These are phyloP conservation scores for Pichia californica DNA, from an alignment of 805 yeast species.

Conservation along the genomic window DNA sequence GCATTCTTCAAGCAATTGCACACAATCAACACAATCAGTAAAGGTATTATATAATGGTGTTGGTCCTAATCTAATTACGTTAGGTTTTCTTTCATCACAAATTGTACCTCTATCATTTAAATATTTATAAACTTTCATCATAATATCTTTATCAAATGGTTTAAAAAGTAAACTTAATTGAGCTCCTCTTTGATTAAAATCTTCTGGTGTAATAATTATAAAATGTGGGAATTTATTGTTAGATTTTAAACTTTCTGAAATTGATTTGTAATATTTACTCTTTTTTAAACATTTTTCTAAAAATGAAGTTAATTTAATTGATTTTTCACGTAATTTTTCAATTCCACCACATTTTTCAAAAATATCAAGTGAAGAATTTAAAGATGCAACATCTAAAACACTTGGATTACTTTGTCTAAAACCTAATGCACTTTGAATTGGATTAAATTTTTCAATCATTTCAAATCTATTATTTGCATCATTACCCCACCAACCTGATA, in stretches of 20 bases:
- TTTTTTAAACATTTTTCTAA: slow-evolving; percentile 41
- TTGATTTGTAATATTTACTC: slow-evolving; percentile 40
- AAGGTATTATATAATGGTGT: slow-evolving; percentile 77
- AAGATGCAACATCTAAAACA: slow-evolving; percentile 74
- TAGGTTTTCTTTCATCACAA: slow-evolving; percentile 86
- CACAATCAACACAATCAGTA: slow-evolving; percentile 49
- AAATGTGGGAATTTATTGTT: slow-evolving; percentile 31
- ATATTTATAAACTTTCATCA: slow-evolving; percentile 52
- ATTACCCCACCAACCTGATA: slow-evolving; percentile 99
- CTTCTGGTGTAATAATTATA: slow-evolving; percentile 68
- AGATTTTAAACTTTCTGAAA: slow-evolving; percentile 17
- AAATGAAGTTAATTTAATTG: slow-evolving; percentile 50
- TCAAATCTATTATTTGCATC: slow-evolving; percentile 61
- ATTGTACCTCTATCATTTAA: slow-evolving; percentile 57
- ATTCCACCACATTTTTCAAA: slow-evolving; percentile 63
- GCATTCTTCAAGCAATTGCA: slow-evolving; percentile 37
- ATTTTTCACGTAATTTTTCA: slow-evolving; percentile 44
- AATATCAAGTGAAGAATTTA: slow-evolving; percentile 59
- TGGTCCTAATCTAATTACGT: slow-evolving; percentile 88
- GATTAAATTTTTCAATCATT: slow-evolving; percentile 74
- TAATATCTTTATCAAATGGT: slow-evolving; percentile 41
- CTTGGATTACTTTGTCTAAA: slow-evolving; percentile 89
- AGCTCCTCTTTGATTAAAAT: slow-evolving; percentile 59
- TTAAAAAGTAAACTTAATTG: slow-evolving; percentile 73
- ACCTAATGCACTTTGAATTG: slow-evolving; percentile 80